Evolutionary conservation across 2,329 filamentous ascomycete species (phyloP).

Genomic region (Calycina herbarum): DNA sequence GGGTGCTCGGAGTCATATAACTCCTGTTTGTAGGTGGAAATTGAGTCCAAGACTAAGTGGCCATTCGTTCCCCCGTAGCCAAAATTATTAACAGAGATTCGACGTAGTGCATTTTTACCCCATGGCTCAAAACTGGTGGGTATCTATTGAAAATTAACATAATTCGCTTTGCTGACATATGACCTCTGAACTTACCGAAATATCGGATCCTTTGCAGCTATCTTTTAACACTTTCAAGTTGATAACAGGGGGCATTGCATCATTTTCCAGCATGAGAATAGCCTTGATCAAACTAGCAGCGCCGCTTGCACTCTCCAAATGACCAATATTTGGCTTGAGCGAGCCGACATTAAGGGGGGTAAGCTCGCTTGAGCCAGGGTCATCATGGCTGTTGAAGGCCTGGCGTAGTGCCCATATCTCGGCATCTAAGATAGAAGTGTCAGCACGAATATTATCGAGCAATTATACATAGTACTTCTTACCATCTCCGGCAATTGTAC

Average conservation of each 20-base stretch:
- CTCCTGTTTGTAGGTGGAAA: background rate
- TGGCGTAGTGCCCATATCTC: conserved; percentile 1
- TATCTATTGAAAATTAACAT: background rate
- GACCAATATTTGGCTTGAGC: conserved; percentile 38
- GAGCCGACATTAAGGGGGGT: conserved; percentile 29
- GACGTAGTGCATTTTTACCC: conserved; percentile 9
- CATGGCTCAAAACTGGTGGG: conserved; percentile 7
- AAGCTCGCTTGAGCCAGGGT: conserved; percentile 7
- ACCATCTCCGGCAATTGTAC: conserved; percentile 30
- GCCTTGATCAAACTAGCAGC: conserved; percentile 44
- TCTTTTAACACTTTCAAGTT: conserved; percentile 43
- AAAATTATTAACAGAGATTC: conserved; percentile 32
- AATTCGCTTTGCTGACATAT: background rate
- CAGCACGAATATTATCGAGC: background rate
- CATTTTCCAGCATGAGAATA: conserved; percentile 44
- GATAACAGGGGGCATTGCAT: conserved; percentile 44
- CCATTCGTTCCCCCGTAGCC: conserved; percentile 51
- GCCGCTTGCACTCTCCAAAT: conserved; percentile 42
- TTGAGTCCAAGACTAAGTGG: conserved; percentile 40
- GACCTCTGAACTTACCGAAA: background rate
- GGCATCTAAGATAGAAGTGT: background rate
- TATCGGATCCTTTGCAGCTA: conserved; percentile 15
- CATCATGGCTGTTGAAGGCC: background rate
- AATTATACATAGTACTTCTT: conserved; percentile 14
- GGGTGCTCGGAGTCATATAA: background rate